Base-by-base conservation (phyloP, 139 green algal genomes). In the Chlorella sp. region DNA sequence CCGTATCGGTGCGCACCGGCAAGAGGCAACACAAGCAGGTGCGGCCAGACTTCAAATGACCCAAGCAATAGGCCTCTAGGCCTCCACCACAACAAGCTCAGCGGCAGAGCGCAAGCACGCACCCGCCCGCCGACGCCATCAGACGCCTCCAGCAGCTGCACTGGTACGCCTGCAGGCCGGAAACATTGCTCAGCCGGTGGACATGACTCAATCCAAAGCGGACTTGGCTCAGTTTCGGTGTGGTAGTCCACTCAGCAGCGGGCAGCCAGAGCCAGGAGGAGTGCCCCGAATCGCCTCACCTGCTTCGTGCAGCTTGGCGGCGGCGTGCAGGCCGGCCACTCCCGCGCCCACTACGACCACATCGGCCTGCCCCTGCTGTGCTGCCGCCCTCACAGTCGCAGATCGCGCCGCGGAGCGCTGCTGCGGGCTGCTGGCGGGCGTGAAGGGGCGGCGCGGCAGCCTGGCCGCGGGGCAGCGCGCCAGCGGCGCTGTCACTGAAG, bases 71-170 rank as follows among this genome's bases (percentile, higher is more conserved):
- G n/a, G n/a, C n/a, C n/a, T n/a, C n/a, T n/a, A n/a, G n/a, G n/a
- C n/a, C n/a, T n/a, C n/a, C n/a, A n/a, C n/a, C 18, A 67, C 60
- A 28, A 17, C 11, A 0, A 73, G 30, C 6, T 15, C 30, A 44
- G 32, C 34, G 11, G 34, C 15, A 38, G 36, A 12, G 25, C 17
- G 20, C n/a, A n/a, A n/a, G n/a, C 11, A 34, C 76, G 36, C 55
- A 98, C 94, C 30, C 97, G 91, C 9, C 97, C 97, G 21, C 97
- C 97, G 28, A 99, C 92, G 3, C 88, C 97, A 80, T 99, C 95
- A 28, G 91, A 91, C 0, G 97, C 93, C 86, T 99, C 96, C 41
- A 99, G 60, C 21, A 99, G 75, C 32, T 89, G 47, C 38, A 94
- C 86, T 18, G 80, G 69, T 18, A 94, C 82, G 64, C 92, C 89